Conservation (phyloP, 2,329 filamentous ascomycete genomes). For the Eurotiales sp. region DNA sequence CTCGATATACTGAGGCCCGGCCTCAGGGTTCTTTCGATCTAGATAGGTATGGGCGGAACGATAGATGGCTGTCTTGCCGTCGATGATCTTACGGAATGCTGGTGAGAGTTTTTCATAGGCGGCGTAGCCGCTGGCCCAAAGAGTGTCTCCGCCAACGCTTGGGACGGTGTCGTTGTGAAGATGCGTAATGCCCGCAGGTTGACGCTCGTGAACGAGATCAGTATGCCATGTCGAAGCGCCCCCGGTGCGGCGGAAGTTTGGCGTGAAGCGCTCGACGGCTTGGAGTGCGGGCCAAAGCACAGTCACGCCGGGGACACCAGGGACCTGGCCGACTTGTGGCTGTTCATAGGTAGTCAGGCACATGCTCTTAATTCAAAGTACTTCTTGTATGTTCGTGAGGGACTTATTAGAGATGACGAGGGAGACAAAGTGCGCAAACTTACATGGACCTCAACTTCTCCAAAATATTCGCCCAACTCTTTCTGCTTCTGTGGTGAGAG, state of each 20-base stretch:
- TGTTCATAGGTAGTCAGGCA: constrained; percentile 25
- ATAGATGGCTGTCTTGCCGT: constrained; percentile 63
- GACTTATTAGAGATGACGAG: too few relatives aligned
- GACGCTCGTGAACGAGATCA: constrained; percentile 67
- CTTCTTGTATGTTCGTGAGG: too few relatives aligned
- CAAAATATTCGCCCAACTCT: constrained; percentile 60
- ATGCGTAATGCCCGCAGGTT: constrained; percentile 68
- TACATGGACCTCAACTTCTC: constrained; percentile 66
- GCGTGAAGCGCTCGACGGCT: constrained; percentile 57
- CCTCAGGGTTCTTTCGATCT: constrained; percentile 58
- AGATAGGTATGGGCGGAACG: constrained; percentile 64
- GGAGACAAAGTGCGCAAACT: constrained; percentile 22
- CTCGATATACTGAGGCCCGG: constrained; percentile 64
- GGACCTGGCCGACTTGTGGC: constrained; percentile 69
- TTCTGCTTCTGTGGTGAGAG: constrained; percentile 61
- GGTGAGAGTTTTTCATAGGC: constrained; percentile 72
- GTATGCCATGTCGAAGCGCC: constrained; percentile 67
- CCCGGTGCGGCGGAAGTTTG: constrained; percentile 60
- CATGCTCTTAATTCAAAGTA: not conserved
- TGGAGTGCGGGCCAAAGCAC: constrained; percentile 69
- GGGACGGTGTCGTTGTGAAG: constrained; percentile 67
- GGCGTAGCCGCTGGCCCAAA: constrained; percentile 68
- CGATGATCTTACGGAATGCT: constrained; percentile 65
- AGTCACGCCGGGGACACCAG: constrained; percentile 60
- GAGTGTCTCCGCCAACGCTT: constrained; percentile 63